Evolutionary conservation across 805 yeast genomes (phyloP).

Genomic region (Spathaspora passalidarum): DNA sequence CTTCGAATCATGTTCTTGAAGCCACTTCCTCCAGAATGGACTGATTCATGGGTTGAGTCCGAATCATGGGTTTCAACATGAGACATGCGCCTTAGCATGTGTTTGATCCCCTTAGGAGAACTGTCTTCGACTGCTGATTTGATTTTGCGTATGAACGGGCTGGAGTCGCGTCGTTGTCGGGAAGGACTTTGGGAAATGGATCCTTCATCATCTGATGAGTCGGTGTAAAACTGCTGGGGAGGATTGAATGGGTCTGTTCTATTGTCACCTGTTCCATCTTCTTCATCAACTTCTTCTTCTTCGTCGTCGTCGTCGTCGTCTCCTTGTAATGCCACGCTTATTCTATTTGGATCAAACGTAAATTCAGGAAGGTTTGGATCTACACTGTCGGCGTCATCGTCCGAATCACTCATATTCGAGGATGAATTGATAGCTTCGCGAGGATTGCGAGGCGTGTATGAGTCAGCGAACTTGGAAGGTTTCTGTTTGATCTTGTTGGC

Average conservation of each 20-base stretch:
- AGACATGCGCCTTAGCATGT: neutral
- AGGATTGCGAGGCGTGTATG: conserved; percentile 8
- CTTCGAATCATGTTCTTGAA: neutral
- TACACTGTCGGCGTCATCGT: conserved; percentile 4
- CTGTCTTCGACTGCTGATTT: neutral
- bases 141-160: neutral
- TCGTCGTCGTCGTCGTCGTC: too few species aligned
- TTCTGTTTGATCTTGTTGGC: conserved; percentile 8
- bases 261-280: neutral
- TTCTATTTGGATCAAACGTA: conserved; percentile 8
- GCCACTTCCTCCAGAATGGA: neutral
- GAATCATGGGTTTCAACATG: neutral
- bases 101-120: neutral
- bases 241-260: neutral
- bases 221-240: conserved; percentile 6
- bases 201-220: conserved; percentile 7
- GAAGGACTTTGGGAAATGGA: neutral
- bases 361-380: conserved; percentile 4
- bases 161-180: neutral
- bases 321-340: neutral
- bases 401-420: conserved; percentile 5
- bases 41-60: neutral
- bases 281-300: too few species aligned
- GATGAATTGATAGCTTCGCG: conserved; percentile 2
- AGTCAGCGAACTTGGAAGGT: conserved; percentile 6